Conservation (phyloP, 257 asterid genomes). For the Solanum tarapatanum region DNA sequence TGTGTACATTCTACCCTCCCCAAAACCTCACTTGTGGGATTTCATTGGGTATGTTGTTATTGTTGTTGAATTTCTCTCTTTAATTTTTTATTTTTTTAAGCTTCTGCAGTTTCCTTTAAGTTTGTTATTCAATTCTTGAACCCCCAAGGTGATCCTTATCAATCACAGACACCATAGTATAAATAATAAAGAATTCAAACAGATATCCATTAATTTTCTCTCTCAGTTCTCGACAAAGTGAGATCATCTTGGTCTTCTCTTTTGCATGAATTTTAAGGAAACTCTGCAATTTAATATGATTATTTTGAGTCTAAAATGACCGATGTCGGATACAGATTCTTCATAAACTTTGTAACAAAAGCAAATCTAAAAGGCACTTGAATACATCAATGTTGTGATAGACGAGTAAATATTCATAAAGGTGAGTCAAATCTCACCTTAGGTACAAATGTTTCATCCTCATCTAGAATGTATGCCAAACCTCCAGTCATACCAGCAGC, state of each 20-base stretch:
- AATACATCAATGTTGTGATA: background rate
- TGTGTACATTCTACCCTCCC: background rate
- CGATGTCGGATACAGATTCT: background rate
- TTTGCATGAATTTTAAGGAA: background rate
- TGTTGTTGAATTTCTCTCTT: background rate
- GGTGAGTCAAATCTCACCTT: slow-evolving; percentile 41
- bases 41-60: background rate
- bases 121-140: background rate
- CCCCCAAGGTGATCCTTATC: background rate
- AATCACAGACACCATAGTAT: background rate
- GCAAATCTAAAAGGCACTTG: background rate
- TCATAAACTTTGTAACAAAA: background rate
- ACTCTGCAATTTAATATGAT: background rate
- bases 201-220: background rate
- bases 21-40: background rate
- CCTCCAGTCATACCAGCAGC: slow-evolving; percentile 99
- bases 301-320: background rate
- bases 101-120: background rate
- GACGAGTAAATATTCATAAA: background rate
- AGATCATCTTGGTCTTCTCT: background rate
- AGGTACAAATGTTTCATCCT: slow-evolving; percentile 82
- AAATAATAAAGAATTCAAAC: background rate
- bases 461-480: slow-evolving; percentile 82
- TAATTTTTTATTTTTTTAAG: background rate
- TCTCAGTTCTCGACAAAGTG: background rate